phyloP scores from a whole-genome alignment of 2,329 filamentous ascomycete genomes.

The Beauveria sp. region DNA sequence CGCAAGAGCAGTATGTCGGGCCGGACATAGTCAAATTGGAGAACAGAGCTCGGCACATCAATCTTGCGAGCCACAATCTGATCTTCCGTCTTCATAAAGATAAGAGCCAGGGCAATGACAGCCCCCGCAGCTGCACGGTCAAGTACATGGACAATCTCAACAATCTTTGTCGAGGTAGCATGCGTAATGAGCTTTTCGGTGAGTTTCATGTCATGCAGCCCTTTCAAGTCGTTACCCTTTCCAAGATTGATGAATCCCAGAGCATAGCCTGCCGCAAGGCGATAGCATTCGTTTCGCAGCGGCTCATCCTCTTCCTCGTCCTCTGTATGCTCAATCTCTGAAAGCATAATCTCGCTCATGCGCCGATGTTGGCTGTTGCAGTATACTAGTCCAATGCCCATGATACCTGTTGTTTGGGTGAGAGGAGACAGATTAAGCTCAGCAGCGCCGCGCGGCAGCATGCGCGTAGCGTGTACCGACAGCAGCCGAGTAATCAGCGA shows the following conservation, averaged over 20 bases:
- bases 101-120: conserved; percentile 79
- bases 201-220: conserved; percentile 87
- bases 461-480: conserved; percentile 91
- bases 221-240: conserved; percentile 79
- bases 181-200: conserved; percentile 81
- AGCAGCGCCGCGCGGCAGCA: conserved; percentile 85
- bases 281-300: conserved; percentile 89
- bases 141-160: conserved; percentile 84
- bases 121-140: conserved; percentile 93
- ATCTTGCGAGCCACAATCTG: conserved; percentile 81
- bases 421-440: conserved; percentile 89
- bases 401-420: conserved; percentile 91
- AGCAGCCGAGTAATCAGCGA: conserved; percentile 85
- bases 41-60: conserved; percentile 79
- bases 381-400: conserved; percentile 93
- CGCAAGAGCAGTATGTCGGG: conserved; percentile 88
- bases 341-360: conserved; percentile 99
- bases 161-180: conserved; percentile 82
- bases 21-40: conserved; percentile 92
- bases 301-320: conserved; percentile 74
- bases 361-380: conserved; percentile 92
- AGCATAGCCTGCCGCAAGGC: conserved; percentile 86
- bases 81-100: conserved; percentile 97
- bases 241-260: conserved; percentile 92
- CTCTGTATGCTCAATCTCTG: conserved; percentile 86